Base-by-base conservation (phyloP, 225 moss, liverwort and hornwort species). In the Lunularia cruciata region DNA sequence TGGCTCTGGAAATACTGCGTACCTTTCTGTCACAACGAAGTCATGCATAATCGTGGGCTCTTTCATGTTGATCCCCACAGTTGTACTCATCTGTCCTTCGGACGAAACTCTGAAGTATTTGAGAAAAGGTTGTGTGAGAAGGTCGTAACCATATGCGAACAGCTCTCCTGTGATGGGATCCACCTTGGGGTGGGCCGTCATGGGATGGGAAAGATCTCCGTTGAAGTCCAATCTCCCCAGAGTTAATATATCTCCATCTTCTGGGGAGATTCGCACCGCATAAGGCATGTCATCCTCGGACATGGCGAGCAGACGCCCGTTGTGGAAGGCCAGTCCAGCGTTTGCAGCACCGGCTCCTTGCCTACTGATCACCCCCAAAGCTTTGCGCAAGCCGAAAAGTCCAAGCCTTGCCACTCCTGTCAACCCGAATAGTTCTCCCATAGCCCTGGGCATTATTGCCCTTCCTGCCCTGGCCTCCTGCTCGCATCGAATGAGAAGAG, bases 281-380 rank as follows among this genome's bases (percentile, higher is more conserved):
- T 76, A 76, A 27, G 76, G 76, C 70, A 76, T 62, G 63, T 70
- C 76, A 37, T 76, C 76, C 70, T 76, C 76, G 2, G 76, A 76
- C 31, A 76, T 69, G 53, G 76, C 74, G 2, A 75, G 68, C 74
- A 75, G 27, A 16, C 67, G 68, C 13, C 74, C 74, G 37, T 75
- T 68, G 55, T 76, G 43, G n/a, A 69, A 76, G 13, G 57, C 76
- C 52, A 76, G 40, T 3, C 70, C 76, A 10, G 76, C 76, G 15
- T 76, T 76, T 14, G 76, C 71, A 9, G 57, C 22, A 3, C 71
- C 76, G 6, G 28, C 15, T 18, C 76, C 76, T 28, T 65, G 36
- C 23, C 49, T 39, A 6, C 20, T 16, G 55, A 77, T 26, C 36
- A 77, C 36, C 30, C 76, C 76, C 25, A 66, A 30, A 31, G 16